Base-by-base conservation (phyloP, 768 basidiomycete species). In the Psilocybe tampanensis region DNA sequence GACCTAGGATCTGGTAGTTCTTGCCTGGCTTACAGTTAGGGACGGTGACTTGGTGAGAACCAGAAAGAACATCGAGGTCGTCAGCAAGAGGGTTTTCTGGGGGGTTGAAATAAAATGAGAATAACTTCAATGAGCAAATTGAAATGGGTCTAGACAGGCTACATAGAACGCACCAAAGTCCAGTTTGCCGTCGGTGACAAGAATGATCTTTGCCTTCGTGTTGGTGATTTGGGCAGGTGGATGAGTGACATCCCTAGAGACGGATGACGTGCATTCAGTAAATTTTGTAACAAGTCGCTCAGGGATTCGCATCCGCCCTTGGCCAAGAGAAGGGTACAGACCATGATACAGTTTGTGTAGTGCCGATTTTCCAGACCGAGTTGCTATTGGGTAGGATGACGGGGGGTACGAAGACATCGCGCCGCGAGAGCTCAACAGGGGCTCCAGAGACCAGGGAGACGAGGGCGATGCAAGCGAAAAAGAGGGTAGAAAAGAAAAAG, bases 191-290 rank as follows among this genome's bases (percentile, higher is more conserved):
- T 70, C 60, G 47, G 68, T 69, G 39, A 70, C 69, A 44, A 81
- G 70, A 32, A 77, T 63, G 51, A 81, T 71, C 54, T 62, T 67
- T n/a, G 75, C 79, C 21, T 64, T 52, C n/a, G 55, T 62, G 69
- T 81, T 80, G 26, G 78, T 79, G 63, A 81, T 80, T 17, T 73
- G 61, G 36, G 47, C 56, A 5, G 80, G 80, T 17, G 78, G 68
- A 34, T 68, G 52, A n/a, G 74, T 62, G n/a, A 69, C 69, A 58
- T 79, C 68, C 77, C 77, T 79, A 56, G 19, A 44, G n/a, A n/a
- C 52, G 47, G 51, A 53, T 64, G 45, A 58, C 15, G 47, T 50
- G 39, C 23, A 56, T 52, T 49, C 29, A 29, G 29, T 29, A 29
- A 49, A 23, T 24, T 36, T 34, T 26, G 44, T 41, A 8, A 8